Evolutionary conservation across 352 stramenopile genomes (phyloP).

Genomic region (Phytopythium chamaehyphon): DNA sequence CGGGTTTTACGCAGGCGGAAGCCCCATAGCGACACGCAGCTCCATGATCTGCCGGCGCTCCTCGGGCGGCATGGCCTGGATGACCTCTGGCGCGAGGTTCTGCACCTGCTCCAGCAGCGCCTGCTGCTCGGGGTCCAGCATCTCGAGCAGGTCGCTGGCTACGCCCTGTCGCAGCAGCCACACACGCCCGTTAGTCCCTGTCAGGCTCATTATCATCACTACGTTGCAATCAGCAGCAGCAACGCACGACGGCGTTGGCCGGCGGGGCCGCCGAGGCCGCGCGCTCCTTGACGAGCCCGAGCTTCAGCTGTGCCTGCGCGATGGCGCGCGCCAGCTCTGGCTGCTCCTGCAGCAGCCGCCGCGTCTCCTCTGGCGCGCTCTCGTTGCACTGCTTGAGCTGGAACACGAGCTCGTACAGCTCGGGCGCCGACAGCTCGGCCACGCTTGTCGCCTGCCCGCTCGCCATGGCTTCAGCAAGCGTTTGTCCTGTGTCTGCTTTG

Average conservation of each 20-base stretch:
- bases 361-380: conserved; percentile 64
- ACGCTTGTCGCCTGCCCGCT: conserved; percentile 29
- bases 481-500: too few relatives aligned
- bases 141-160: conserved; percentile 59
- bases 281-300: conserved; percentile 64
- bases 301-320: conserved; percentile 66
- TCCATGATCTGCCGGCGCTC: conserved; percentile 84
- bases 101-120: conserved; percentile 76
- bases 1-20: conserved; percentile 42
- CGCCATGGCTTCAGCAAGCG: too few relatives aligned
- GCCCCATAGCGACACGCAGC: conserved; percentile 70
- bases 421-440: conserved; percentile 38
- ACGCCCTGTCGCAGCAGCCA: too few relatives aligned
- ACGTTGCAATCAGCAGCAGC: not conserved
- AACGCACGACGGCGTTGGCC: conserved; percentile 44
- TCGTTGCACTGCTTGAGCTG: conserved; percentile 81
- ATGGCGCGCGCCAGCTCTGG: conserved; percentile 69
- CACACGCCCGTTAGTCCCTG: too few relatives aligned
- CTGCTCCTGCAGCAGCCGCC: conserved; percentile 67
- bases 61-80: conserved; percentile 65
- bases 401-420: conserved; percentile 77
- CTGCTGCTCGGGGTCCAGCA: conserved; percentile 74
- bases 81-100: conserved; percentile 76
- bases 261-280: conserved; percentile 24
- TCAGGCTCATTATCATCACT: too few relatives aligned